A percentile compares a stretch with the other conserved stretches of the same genome.
These are phyloP conservation scores for Monilinia laxa DNA, from an alignment of 2,329 filamentous ascomycete genomes.

Conservation along the genomic window DNA sequence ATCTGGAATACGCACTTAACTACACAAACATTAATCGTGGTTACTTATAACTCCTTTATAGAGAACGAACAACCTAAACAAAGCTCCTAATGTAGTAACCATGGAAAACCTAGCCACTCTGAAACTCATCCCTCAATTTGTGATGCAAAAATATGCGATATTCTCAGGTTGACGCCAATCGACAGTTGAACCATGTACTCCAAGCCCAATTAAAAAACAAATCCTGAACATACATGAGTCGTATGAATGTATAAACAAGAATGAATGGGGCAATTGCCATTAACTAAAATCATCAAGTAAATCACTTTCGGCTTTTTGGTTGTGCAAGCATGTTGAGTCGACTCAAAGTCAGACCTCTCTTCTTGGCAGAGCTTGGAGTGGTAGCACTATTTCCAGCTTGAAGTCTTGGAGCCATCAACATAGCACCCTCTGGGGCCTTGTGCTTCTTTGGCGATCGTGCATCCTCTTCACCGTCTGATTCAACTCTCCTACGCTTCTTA, in stretches of 20 bases:
- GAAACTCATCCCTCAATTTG: constrained; percentile 20
- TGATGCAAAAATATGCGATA: constrained; percentile 22
- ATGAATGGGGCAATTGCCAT: constrained; percentile 22
- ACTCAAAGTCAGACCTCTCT: constrained; percentile 53
- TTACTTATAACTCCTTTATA: constrained; percentile 2
- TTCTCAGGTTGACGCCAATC: constrained; percentile 17
- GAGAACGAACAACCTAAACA: constrained; percentile 11
- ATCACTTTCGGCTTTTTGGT: constrained; percentile 54
- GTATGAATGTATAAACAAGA: constrained; percentile 22
- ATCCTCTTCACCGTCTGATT: constrained; percentile 56
- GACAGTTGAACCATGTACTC: constrained; percentile 14
- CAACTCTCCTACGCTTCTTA: constrained; percentile 64
- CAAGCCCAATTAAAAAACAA: constrained; percentile 23
- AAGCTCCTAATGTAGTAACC: constrained; percentile 13
- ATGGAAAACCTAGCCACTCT: constrained; percentile 7
- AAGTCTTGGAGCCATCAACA: constrained; percentile 38
- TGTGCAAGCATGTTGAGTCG: constrained; percentile 61
- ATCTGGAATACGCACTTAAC: constrained; percentile 8
- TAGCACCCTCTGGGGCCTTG: constrained; percentile 42
- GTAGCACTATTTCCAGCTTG: constrained; percentile 34
- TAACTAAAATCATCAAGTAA: constrained; percentile 37
- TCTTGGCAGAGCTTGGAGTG: constrained; percentile 48
- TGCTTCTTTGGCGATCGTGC: constrained; percentile 60
- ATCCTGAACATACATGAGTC: constrained; percentile 11
- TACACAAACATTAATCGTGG: constrained; percentile 21